Evolutionary conservation across 768 basidiomycete genomes (phyloP).

Genomic region (Trametes cubensis): DNA sequence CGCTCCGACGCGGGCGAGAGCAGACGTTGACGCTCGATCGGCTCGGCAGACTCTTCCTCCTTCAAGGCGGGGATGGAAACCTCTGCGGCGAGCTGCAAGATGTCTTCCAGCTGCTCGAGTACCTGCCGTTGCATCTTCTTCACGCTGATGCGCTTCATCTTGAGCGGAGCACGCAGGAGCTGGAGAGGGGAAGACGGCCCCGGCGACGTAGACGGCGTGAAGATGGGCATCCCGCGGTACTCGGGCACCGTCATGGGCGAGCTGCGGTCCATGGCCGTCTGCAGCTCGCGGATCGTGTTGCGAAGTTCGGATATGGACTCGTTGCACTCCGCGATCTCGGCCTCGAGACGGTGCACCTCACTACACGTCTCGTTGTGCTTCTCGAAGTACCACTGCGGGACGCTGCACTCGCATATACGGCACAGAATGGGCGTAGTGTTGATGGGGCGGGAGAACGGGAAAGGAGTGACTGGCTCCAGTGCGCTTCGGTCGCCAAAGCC

Average conservation of each 20-base stretch:
- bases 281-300: conserved; percentile 82
- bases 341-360: conserved; percentile 94
- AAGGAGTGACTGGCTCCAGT: conserved; percentile 56
- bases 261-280: conserved; percentile 69
- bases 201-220: conserved; percentile 72
- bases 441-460: conserved; percentile 78
- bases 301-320: conserved; percentile 88
- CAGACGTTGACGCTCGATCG: conserved; percentile 89
- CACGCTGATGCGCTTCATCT: conserved; percentile 77
- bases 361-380: conserved; percentile 99
- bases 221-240: conserved; percentile 87
- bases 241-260: conserved; percentile 70
- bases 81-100: conserved; percentile 76
- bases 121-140: conserved; percentile 82
- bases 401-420: conserved; percentile 95
- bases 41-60: conserved; percentile 89
- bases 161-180: conserved; percentile 62
- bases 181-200: conserved; percentile 75
- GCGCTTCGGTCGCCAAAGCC: conserved; percentile 37
- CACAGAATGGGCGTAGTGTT: conserved; percentile 85
- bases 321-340: conserved; percentile 92
- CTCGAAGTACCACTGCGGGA: conserved; percentile 99
- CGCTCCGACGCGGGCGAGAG: conserved; percentile 89
- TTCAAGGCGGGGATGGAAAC: conserved; percentile 86
- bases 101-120: conserved; percentile 85